Conservation (phyloP, 176 grass and related monocot genomes). For the Olyra latifolia region DNA sequence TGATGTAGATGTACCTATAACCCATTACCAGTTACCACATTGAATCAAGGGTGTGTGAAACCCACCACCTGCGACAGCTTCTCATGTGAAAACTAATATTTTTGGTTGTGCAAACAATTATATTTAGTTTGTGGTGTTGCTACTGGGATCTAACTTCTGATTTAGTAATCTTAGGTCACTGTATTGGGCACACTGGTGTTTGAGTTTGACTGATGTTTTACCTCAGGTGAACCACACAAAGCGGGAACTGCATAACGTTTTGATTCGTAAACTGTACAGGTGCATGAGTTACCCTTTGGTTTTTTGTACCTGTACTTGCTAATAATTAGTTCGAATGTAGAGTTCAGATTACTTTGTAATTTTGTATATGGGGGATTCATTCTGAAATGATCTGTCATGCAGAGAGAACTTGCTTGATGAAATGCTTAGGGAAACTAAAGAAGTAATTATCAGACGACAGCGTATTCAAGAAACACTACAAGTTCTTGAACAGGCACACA, state of each 20-base stretch:
- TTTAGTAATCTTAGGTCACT: neutral
- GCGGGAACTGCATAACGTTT: slow-evolving; percentile 80
- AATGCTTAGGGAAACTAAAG: slow-evolving; percentile 88
- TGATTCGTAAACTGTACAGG: slow-evolving; percentile 93
- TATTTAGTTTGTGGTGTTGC: neutral
- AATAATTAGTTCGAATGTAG: neutral
- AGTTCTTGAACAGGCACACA: slow-evolving; percentile 78
- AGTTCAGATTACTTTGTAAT: neutral
- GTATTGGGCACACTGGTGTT: slow-evolving; percentile 5
- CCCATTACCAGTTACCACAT: neutral
- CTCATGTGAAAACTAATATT: neutral
- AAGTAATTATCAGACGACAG: slow-evolving; percentile 72
- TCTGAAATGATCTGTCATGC: slow-evolving; percentile 24
- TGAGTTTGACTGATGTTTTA: slow-evolving; percentile 26
- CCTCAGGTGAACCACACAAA: slow-evolving; percentile 93
- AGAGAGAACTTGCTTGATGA: slow-evolving; percentile 89
- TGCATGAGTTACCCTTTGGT: slow-evolving; percentile 28
- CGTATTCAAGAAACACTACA: slow-evolving; percentile 68
- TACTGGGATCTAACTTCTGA: neutral
- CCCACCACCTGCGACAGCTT: neutral
- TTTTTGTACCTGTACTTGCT: neutral
- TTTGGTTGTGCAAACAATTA: neutral
- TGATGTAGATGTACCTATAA: neutral
- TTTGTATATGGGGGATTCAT: neutral
- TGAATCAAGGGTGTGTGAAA: neutral